Evolutionary conservation across 2,329 filamentous ascomycete genomes (phyloP).

Genomic region (Pseudofabraea citricarpa): DNA sequence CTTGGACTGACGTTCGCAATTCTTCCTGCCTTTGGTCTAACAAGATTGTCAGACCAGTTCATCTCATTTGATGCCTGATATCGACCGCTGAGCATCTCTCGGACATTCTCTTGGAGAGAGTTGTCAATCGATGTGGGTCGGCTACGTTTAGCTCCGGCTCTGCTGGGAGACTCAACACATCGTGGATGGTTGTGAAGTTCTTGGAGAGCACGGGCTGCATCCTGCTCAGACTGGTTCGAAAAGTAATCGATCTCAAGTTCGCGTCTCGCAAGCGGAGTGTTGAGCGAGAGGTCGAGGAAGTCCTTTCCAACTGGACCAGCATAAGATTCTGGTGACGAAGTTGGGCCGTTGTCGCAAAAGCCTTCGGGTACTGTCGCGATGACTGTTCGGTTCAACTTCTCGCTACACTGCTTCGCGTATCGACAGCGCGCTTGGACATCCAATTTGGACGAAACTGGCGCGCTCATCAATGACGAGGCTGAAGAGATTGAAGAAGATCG

Average conservation of each 20-base stretch:
- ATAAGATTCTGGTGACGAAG: slow-evolving; percentile 54
- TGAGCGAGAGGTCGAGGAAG: slow-evolving; percentile 43
- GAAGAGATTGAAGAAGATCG: slow-evolving; percentile 63
- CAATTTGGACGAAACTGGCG: slow-evolving; percentile 50
- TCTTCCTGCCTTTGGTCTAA: slow-evolving; percentile 27
- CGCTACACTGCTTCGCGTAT: slow-evolving; percentile 51
- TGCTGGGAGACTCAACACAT: slow-evolving; percentile 32
- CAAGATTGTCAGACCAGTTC: slow-evolving; percentile 21
- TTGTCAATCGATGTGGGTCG: slow-evolving; percentile 54
- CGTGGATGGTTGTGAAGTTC: slow-evolving; percentile 53
- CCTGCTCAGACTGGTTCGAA: slow-evolving; percentile 38
- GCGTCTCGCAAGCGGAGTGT: slow-evolving; percentile 41
- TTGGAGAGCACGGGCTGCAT: slow-evolving; percentile 54
- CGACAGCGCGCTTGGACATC: slow-evolving; percentile 61
- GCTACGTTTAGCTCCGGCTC: slow-evolving; percentile 50
- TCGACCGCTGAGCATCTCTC: slow-evolving; percentile 48
- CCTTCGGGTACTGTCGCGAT: slow-evolving; percentile 55
- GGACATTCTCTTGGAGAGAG: slow-evolving; percentile 62
- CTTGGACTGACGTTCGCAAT: slow-evolving; percentile 31
- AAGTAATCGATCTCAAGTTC: slow-evolving; percentile 41
- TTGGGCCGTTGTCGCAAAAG: slow-evolving; percentile 44
- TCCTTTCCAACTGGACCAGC: slow-evolving; percentile 47
- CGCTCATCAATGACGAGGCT: slow-evolving; percentile 54
- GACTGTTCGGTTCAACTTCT: slow-evolving; percentile 48
- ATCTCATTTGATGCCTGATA: slow-evolving; percentile 14